Percentiles rank a stretch among this genome's conserved stretches.
phyloP scores from a whole-genome alignment of 208 protist genomes.

The Trypanosoma grayi region DNA sequence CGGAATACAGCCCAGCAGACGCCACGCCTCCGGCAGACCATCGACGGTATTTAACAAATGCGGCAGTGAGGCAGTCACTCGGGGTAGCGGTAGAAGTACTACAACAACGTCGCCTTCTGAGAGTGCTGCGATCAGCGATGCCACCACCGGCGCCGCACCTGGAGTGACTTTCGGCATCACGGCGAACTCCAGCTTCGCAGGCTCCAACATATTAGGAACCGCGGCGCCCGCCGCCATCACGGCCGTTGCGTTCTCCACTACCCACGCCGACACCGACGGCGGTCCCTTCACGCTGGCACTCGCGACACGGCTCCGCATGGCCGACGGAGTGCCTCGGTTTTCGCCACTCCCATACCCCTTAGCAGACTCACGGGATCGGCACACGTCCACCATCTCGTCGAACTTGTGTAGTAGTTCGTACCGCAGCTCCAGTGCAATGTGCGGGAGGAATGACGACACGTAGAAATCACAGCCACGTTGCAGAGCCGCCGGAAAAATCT shows the following conservation, averaged over 20 bases:
- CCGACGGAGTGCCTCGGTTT: neutral
- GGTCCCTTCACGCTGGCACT: constrained; percentile 1
- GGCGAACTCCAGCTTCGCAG: constrained; percentile 14
- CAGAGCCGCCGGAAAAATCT: constrained; percentile 33
- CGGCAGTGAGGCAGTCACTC: constrained; percentile 30
- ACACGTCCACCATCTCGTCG: constrained; percentile 32
- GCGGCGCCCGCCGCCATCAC: constrained; percentile 12
- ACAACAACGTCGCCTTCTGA: constrained; percentile 62
- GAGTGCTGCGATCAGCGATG: constrained; percentile 21
- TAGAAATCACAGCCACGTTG: constrained; percentile 27
- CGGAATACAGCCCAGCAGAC: constrained; percentile 47
- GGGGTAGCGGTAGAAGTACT: constrained; percentile 56
- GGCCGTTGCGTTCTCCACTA: constrained; percentile 4
- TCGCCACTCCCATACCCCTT: neutral
- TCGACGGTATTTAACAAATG: constrained; percentile 8
- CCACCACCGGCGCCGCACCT: neutral
- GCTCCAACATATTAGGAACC: constrained; percentile 1
- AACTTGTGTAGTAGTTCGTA: constrained; percentile 42
- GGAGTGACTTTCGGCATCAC: neutral
- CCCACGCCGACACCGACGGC: constrained; percentile 13
- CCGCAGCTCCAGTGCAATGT: constrained; percentile 80
- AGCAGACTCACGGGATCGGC: neutral
- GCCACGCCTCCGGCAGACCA: constrained; percentile 42
- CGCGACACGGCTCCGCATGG: neutral
- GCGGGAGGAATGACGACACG: constrained; percentile 56